Percentiles rank a stretch among this genome's conserved stretches.
phyloP scores from a whole-genome alignment of 768 basidiomycete species.

The Thelephora aurantiotincta region DNA sequence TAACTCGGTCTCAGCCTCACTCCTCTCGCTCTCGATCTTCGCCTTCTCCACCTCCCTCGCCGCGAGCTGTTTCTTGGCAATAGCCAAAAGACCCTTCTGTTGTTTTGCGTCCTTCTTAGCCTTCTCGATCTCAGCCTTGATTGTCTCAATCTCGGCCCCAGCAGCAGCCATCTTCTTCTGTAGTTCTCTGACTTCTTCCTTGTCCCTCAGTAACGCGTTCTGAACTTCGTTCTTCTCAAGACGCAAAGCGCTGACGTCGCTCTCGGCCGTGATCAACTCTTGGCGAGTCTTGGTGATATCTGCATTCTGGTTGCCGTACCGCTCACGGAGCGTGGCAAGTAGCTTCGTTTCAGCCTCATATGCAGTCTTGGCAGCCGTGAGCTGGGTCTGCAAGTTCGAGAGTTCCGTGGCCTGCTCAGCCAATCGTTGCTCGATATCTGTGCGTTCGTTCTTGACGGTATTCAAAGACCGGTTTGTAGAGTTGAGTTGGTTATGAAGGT shows the following conservation, averaged over 20 bases:
- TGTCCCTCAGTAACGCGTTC: constrained; percentile 75
- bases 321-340: constrained; percentile 52
- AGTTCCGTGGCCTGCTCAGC: constrained; percentile 62
- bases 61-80: constrained; percentile 85
- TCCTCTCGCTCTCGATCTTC: constrained; percentile 57
- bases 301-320: constrained; percentile 47
- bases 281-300: constrained; percentile 61
- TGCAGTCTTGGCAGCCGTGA: constrained; percentile 69
- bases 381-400: constrained; percentile 67
- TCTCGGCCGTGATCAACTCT: constrained; percentile 81
- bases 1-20: constrained; percentile 45
- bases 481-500: constrained; percentile 70
- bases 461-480: constrained; percentile 67
- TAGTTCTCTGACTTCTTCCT: constrained; percentile 83
- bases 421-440: constrained; percentile 46
- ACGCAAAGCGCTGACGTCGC: constrained; percentile 76
- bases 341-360: constrained; percentile 76
- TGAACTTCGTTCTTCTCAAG: constrained; percentile 90
- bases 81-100: constrained; percentile 89
- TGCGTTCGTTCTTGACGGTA: constrained; percentile 50
- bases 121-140: constrained; percentile 74
- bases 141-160: constrained; percentile 50
- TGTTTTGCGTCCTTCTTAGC: constrained; percentile 88
- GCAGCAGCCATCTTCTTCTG: constrained; percentile 76
- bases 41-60: constrained; percentile 69